Conservation (phyloP, 805 yeast genomes). For the Debaryomyces hansenii region DNA sequence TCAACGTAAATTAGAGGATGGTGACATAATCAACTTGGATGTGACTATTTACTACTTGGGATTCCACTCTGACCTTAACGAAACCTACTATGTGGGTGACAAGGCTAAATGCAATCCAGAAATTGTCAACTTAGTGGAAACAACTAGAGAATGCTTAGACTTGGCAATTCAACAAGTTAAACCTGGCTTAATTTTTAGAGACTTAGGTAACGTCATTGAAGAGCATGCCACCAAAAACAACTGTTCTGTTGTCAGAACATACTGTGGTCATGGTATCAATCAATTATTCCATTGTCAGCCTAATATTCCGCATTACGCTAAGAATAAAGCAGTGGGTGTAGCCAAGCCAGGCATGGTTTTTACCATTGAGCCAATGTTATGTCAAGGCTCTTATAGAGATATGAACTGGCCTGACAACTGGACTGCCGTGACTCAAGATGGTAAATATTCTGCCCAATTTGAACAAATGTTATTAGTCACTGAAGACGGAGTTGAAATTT, state of each 20-base stretch:
- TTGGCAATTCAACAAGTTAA: conserved; percentile 80
- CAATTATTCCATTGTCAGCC: conserved; percentile 88
- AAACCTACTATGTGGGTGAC: conserved; percentile 94
- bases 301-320: conserved; percentile 90
- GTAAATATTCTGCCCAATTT: conserved; percentile 88
- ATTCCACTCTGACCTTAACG: conserved; percentile 91
- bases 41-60: conserved; percentile 85
- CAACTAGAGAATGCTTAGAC: conserved; percentile 82
- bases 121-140: conserved; percentile 83
- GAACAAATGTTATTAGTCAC: conserved; percentile 93
- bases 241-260: conserved; percentile 86
- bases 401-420: conserved; percentile 95
- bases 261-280: conserved; percentile 93
- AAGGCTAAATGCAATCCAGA: conserved; percentile 79
- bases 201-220: conserved; percentile 85
- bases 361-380: conserved; percentile 97
- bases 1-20: conserved; percentile 80
- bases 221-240: conserved; percentile 75
- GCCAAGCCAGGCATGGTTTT: conserved; percentile 96
- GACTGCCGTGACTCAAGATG: conserved; percentile 93
- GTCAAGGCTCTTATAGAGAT: conserved; percentile 79
- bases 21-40: conserved; percentile 92
- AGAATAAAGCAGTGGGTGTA: conserved; percentile 88
- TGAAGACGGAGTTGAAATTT: conserved; percentile 87
- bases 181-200: conserved; percentile 88